These are phyloP conservation scores for Aphanocladium album DNA, from an alignment of 2,329 filamentous ascomycete species.

Conservation along the genomic window DNA sequence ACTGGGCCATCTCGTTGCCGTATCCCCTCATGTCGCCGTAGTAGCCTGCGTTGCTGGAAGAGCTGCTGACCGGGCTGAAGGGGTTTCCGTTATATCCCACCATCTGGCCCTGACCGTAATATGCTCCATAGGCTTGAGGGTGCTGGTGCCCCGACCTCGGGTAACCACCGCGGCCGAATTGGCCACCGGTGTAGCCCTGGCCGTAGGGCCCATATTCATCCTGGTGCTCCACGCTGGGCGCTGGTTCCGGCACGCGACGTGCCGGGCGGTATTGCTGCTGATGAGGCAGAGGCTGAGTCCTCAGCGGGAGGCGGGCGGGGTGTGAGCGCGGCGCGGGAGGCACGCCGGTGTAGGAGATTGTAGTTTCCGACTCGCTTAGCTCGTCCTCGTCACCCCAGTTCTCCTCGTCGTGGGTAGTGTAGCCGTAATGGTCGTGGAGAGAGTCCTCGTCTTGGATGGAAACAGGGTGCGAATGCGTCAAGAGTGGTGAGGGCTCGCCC, in stretches of 20 bases:
- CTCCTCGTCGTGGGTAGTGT: slow-evolving; percentile 9
- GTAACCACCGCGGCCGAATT: slow-evolving; percentile 12
- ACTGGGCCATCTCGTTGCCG: slow-evolving; percentile 1
- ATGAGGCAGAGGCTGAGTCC: slow-evolving; percentile 21
- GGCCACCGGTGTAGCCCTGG: slow-evolving; percentile 22
- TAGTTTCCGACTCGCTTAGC: slow-evolving; percentile 3
- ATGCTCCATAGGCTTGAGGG: slow-evolving; percentile 22
- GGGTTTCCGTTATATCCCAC: slow-evolving; percentile 34
- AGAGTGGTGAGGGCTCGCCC: slow-evolving; percentile 12
- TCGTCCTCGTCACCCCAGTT: slow-evolving; percentile 10
- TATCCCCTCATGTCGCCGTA: neutral
- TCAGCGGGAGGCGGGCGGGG: slow-evolving; percentile 22
- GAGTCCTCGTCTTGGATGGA: neutral
- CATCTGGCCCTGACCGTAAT: slow-evolving; percentile 36
- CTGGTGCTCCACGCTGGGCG: slow-evolving; percentile 59
- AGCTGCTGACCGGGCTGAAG: slow-evolving; percentile 38
- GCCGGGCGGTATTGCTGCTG: slow-evolving; percentile 37
- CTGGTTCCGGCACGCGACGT: slow-evolving; percentile 39
- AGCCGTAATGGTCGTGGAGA: slow-evolving; percentile 8
- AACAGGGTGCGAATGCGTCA: neutral
- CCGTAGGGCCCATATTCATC: slow-evolving; percentile 56
- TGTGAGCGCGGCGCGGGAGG: slow-evolving; percentile 14
- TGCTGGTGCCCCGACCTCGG: slow-evolving; percentile 18
- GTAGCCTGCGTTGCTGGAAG: slow-evolving; percentile 18
- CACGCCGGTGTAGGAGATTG: neutral